Conservation (phyloP, 108 stramenopile genomes). For the Mediolabrus comicus region DNA sequence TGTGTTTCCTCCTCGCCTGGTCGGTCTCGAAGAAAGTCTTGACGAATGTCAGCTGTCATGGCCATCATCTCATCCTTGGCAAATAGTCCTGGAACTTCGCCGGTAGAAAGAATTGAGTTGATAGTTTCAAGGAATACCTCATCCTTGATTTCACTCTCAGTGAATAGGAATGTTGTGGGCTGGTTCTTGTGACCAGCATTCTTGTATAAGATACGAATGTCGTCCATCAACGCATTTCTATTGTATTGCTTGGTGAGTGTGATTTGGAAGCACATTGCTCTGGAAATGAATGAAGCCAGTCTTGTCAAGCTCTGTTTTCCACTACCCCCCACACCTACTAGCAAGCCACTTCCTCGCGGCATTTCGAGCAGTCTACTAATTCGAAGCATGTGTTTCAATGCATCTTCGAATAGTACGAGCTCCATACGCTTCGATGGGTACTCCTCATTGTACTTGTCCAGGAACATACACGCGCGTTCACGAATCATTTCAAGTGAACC, state of each 20-base stretch:
- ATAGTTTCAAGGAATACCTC: constrained; percentile 90
- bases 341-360: constrained; percentile 83
- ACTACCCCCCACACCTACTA: constrained; percentile 91
- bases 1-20: constrained; percentile 82
- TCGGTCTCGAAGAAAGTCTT: constrained; percentile 63
- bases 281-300: constrained; percentile 80
- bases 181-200: constrained; percentile 81
- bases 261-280: constrained; percentile 87
- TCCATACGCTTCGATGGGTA: constrained; percentile 83
- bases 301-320: constrained; percentile 89
- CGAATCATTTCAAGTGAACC: constrained; percentile 73
- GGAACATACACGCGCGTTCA: constrained; percentile 69
- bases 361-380: constrained; percentile 86
- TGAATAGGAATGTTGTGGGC: constrained; percentile 88
- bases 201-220: constrained; percentile 82
- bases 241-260: constrained; percentile 90
- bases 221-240: constrained; percentile 74
- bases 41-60: constrained; percentile 76
- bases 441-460: constrained; percentile 81
- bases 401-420: constrained; percentile 92
- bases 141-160: constrained; percentile 90
- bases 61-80: constrained; percentile 95
- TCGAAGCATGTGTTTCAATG: constrained; percentile 82
- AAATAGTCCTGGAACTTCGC: constrained; percentile 89
- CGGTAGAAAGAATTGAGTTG: constrained; percentile 87